phyloP scores from a whole-genome alignment of 202 grass and related monocot genomes.

The Brachypodium distachyon region DNA sequence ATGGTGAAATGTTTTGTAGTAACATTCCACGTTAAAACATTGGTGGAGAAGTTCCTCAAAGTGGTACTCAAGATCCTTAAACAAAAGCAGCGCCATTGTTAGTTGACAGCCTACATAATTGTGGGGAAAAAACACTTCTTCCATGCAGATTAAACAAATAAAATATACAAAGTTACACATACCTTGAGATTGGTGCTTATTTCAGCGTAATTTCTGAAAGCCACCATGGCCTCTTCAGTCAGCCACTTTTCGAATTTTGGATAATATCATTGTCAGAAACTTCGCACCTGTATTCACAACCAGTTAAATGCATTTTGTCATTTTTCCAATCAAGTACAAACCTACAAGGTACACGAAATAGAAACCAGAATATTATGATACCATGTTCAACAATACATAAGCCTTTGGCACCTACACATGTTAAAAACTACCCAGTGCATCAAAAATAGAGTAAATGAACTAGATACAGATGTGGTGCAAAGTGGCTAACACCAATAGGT shows the following conservation, averaged over 20 bases:
- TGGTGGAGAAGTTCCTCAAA: background rate
- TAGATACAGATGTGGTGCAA: too few species aligned
- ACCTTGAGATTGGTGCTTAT: background rate
- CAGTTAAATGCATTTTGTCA: background rate
- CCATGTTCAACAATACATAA: background rate
- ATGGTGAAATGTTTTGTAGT: background rate
- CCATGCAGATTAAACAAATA: background rate
- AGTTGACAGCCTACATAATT: background rate
- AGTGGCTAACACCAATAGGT: background rate
- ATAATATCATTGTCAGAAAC: background rate
- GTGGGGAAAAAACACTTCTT: background rate
- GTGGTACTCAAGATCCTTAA: background rate
- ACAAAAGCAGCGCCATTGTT: background rate
- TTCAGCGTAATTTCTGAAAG: background rate
- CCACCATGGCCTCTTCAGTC: background rate
- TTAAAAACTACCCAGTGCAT: background rate
- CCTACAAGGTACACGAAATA: background rate
- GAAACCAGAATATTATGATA: background rate
- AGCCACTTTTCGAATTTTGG: background rate
- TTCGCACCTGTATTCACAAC: background rate
- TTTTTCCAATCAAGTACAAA: background rate
- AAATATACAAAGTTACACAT: background rate
- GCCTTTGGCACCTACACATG: background rate
- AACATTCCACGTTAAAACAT: background rate
- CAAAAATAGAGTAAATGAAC: background rate